Conservation (phyloP, 371 early-diverging fungal species). For the Mortierella sp. region DNA sequence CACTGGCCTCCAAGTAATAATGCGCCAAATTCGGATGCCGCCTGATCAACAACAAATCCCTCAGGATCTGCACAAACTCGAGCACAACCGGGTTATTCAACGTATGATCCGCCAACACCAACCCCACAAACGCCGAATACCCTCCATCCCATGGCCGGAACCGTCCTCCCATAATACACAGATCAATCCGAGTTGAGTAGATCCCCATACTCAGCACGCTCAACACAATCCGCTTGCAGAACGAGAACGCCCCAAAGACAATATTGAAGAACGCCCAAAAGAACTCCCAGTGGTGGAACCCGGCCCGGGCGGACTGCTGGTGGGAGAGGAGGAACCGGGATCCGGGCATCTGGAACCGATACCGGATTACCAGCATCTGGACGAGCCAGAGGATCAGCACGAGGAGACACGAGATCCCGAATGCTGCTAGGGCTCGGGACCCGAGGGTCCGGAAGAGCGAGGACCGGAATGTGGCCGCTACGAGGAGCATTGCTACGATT, state of each 20-base stretch:
- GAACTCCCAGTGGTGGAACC: conserved; percentile 56
- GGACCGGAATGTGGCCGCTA: conserved; percentile 53
- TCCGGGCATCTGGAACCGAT: conserved; percentile 54
- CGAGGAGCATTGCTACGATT: conserved; percentile 49
- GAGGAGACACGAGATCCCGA: conserved; percentile 43
- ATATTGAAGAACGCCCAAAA: conserved; percentile 59
- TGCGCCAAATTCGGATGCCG: conserved; percentile 36
- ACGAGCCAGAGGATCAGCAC: conserved; percentile 55
- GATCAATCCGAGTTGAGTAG: conserved; percentile 48
- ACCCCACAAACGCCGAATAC: conserved; percentile 55
- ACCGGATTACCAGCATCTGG: conserved; percentile 56
- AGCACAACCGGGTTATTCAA: conserved; percentile 48
- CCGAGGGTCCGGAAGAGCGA: conserved; percentile 48
- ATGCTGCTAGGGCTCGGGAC: conserved; percentile 39
- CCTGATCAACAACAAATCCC: conserved; percentile 33
- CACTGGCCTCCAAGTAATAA: conserved; percentile 27
- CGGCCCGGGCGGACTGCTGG: conserved; percentile 31
- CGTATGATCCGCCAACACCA: conserved; percentile 54
- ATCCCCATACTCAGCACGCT: conserved; percentile 37
- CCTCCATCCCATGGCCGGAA: conserved; percentile 58
- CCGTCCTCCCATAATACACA: conserved; percentile 54
- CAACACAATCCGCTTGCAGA: conserved; percentile 44
- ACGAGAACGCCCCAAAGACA: conserved; percentile 54
- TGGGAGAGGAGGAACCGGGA: conserved; percentile 47
- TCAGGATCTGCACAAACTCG: conserved; percentile 56